Percentiles rank a stretch among this genome's conserved stretches.
Evolutionary conservation across 2,329 filamentous ascomycete species (phyloP).

Genomic region (Phialemonium atrogriseum): DNA sequence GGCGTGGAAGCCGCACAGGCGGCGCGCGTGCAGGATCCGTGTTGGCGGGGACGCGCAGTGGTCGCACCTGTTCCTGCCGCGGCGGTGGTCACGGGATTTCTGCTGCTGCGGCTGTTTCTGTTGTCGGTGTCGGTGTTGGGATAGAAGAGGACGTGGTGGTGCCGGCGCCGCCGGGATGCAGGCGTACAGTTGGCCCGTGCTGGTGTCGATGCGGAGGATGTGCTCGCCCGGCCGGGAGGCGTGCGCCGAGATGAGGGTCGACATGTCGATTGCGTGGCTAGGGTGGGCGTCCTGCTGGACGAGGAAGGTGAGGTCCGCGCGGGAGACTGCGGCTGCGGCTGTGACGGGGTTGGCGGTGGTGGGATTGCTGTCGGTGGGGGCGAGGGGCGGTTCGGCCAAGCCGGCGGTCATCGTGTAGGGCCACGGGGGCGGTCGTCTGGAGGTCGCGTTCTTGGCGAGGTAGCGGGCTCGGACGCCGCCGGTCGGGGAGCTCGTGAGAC

Average conservation of each 20-base stretch:
- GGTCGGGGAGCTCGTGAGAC: conserved; percentile 1
- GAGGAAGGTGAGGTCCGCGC: too few species aligned
- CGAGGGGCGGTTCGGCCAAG: too few species aligned
- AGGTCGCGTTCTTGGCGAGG: too few species aligned
- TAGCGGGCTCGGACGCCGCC: neutral
- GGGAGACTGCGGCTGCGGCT: too few species aligned
- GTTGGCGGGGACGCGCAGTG: neutral
- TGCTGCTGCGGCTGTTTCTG: neutral
- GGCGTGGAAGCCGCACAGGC: conserved; percentile 1
- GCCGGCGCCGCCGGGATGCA: conserved; percentile 2
- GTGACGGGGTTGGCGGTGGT: too few species aligned
- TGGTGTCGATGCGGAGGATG: neutral
- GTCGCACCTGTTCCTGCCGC: neutral
- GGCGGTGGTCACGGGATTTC: neutral
- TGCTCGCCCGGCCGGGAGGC: neutral
- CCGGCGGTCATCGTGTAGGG: too few species aligned
- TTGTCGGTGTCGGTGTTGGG: neutral
- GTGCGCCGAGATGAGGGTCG: conserved; percentile 4
- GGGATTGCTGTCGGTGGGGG: too few species aligned
- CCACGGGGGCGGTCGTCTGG: too few species aligned
- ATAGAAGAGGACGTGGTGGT: neutral
- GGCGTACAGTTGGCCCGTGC: conserved; percentile 1
- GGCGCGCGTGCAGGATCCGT: neutral
- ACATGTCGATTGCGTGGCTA: conserved; percentile 3
- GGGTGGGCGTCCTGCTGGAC: too few species aligned